phyloP scores from a whole-genome alignment of 1,139 yeast species.

The Yamadazyma jaroonii region DNA sequence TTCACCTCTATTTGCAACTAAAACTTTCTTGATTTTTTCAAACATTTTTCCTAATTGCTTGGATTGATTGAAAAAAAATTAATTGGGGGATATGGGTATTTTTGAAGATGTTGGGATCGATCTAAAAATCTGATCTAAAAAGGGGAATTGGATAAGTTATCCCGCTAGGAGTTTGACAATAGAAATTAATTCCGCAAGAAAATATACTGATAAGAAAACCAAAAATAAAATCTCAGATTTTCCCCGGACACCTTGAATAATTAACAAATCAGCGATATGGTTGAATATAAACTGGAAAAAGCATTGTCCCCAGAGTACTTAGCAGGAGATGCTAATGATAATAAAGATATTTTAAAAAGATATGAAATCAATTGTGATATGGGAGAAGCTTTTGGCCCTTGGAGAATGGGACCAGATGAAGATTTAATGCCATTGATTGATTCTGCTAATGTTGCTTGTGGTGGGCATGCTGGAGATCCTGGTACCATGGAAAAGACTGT shows the following conservation, averaged over 20 bases:
- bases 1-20: slow-evolving; percentile 48
- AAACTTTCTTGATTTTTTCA: slow-evolving; percentile 21
- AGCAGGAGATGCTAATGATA: slow-evolving; percentile 14
- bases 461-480: slow-evolving; percentile 38
- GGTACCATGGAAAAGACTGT: slow-evolving; percentile 30
- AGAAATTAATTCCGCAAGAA: not conserved
- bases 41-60: too few relatives aligned
- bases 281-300: slow-evolving; percentile 7
- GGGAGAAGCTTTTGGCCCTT: slow-evolving; percentile 40
- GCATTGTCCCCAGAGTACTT: slow-evolving; percentile 13
- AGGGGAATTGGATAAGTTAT: too few relatives aligned
- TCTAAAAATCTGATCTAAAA: too few relatives aligned
- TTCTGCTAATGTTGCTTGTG: slow-evolving; percentile 39
- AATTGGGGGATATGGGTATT: not conserved
- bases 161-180: too few relatives aligned
- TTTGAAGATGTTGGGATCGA: not conserved
- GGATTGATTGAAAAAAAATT: not conserved
- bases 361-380: slow-evolving; percentile 33
- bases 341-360: slow-evolving; percentile 12
- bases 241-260: not conserved
- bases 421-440: slow-evolving; percentile 37
- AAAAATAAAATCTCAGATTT: not conserved
- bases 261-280: slow-evolving; percentile 2
- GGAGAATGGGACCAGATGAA: slow-evolving; percentile 37
- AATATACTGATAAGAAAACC: not conserved